Evolutionary conservation across 2,329 filamentous ascomycete genomes (phyloP), one percentile per base, ranked within the genome.

Genomic region (Ceratocystis cubensis): DNA sequence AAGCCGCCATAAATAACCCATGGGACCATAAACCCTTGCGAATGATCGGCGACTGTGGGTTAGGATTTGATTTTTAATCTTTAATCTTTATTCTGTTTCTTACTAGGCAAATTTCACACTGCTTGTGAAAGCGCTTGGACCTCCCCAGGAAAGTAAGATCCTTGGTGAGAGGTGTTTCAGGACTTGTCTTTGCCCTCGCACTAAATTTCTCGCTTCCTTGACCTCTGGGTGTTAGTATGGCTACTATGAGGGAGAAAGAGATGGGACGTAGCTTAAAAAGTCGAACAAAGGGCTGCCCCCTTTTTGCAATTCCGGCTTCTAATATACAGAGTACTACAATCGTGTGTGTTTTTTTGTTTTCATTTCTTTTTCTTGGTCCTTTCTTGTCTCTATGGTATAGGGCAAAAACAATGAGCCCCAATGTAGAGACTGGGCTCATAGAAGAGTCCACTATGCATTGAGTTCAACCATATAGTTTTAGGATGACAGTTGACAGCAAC

Each of bases 401-500:
- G 1, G 46, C 5, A 50, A 22, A 22, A 25, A 53, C 3, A 25
- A 13, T 22, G 22, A 15, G 10, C 8, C 10, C 8, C 3, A 37
- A 37, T 8, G 33, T 1, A 37, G 33, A 13, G 1, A 37, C 33
- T 8, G 8, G 33, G 3, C 10, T 37, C 33, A 13, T 1, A 37
- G 10, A 13, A 37, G 33, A 37, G 33, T 33, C 6, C n/a, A 30
- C 25, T 20, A 30, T 13, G 17, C 28, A 59, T 37, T 13, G 33
- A 13, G 13, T 59, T 33, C 13, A 59, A 59, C 3, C 28, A 33
- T n/a, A 57, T 25, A 5, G 13, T 59, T 17, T 59, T 37, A 17
- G 8, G 28, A 59, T 59, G 53, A 33, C 28, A 59, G 53, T 59
- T 59, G 53, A 59, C 53, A 59, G 53, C 53, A 57, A 33, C 28